phyloP scores from a whole-genome alignment of 2,329 filamentous ascomycete genomes.

The Laburnicola sp. region DNA sequence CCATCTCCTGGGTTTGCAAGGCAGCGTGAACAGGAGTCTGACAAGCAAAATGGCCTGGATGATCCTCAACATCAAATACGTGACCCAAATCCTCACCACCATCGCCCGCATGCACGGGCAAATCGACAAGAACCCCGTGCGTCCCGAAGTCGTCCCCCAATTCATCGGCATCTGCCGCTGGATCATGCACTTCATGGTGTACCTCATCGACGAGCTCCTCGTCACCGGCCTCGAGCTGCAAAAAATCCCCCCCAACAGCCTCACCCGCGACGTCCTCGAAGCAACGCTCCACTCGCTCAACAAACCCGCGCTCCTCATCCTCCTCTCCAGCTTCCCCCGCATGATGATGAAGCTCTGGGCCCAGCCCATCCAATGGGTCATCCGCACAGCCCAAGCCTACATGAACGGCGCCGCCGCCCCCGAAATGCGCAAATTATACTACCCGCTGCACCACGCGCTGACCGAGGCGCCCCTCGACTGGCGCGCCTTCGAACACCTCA shows the following conservation, averaged over 20 bases:
- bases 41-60: conserved; percentile 75
- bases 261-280: conserved; percentile 33
- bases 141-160: conserved; percentile 41
- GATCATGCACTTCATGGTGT: conserved; percentile 68
- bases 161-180: conserved; percentile 73
- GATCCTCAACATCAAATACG: conserved; percentile 73
- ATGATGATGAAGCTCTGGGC: conserved; percentile 44
- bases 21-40: conserved; percentile 56
- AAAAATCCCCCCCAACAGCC: conserved; percentile 47
- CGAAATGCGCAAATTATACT: conserved; percentile 50
- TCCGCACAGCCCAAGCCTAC: conserved; percentile 29
- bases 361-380: conserved; percentile 37
- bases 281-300: conserved; percentile 36
- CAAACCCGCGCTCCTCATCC: conserved; percentile 37
- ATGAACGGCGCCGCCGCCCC: conserved; percentile 45
- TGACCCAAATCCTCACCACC: conserved; percentile 64
- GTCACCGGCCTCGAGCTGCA: conserved; percentile 28
- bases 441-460: conserved; percentile 41
- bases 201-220: conserved; percentile 58
- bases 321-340: conserved; percentile 42
- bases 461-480: conserved; percentile 49
- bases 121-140: conserved; percentile 48
- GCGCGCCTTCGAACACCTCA: conserved; percentile 51
- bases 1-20: conserved; percentile 67
- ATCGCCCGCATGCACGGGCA: conserved; percentile 53